phyloP scores from a whole-genome alignment of 1,139 yeast genomes.

The Sugiyamaella paludigena region DNA sequence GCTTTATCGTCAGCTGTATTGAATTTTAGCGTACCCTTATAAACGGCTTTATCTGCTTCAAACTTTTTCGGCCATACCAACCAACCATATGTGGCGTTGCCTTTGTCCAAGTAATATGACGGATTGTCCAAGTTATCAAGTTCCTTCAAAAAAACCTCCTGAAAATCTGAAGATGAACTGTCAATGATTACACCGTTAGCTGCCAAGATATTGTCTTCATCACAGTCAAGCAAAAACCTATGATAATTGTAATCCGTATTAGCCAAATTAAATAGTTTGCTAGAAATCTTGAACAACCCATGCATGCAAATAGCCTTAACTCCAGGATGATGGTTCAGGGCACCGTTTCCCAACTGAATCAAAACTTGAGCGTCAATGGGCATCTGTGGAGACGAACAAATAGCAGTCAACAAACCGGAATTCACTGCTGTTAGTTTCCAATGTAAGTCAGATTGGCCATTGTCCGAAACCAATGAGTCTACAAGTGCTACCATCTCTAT shows the following conservation, averaged over 20 bases:
- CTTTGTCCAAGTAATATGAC: constrained; percentile 33
- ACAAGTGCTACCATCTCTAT: constrained; percentile 21
- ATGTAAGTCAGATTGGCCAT: constrained; percentile 38
- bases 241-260: constrained; percentile 49
- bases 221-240: constrained; percentile 24
- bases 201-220: constrained; percentile 44
- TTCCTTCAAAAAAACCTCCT: constrained; percentile 50
- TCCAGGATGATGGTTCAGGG: constrained; percentile 71
- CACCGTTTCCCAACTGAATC: constrained; percentile 49
- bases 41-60: constrained; percentile 45
- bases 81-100: constrained; percentile 63
- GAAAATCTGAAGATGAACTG: constrained; percentile 43
- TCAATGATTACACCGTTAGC: constrained; percentile 45
- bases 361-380: constrained; percentile 47
- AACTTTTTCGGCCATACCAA: constrained; percentile 69
- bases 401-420: constrained; percentile 34
- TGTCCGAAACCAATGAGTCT: constrained; percentile 15
- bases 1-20: constrained; percentile 42
- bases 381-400: constrained; percentile 35
- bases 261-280: constrained; percentile 53
- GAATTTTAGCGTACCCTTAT: constrained; percentile 38
- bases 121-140: constrained; percentile 43
- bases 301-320: constrained; percentile 62
- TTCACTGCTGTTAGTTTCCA: constrained; percentile 70
- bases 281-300: constrained; percentile 58